These are phyloP conservation scores for Pneumocystis carinii DNA, from an alignment of 1,139 yeast genomes.

Conservation along the genomic window DNA sequence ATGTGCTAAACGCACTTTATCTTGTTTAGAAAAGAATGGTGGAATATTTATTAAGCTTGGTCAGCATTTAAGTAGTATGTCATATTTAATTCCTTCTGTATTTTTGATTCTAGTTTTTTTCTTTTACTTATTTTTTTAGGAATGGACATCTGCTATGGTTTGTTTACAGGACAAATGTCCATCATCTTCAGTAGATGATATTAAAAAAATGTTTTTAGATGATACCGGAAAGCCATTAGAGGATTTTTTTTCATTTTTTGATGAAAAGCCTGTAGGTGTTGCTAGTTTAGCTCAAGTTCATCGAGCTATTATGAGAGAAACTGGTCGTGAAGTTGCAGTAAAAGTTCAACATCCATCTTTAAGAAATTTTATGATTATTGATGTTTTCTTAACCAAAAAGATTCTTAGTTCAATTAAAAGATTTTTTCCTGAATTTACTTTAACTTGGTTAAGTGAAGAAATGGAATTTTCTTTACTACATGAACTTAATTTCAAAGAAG, in stretches of 20 bases:
- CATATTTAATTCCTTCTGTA: conserved; percentile 60
- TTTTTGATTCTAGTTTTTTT: background rate
- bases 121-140: conserved; percentile 21
- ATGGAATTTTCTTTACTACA: conserved; percentile 70
- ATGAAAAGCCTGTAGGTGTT: conserved; percentile 71
- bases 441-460: conserved; percentile 89
- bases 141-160: conserved; percentile 92
- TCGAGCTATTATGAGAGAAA: conserved; percentile 44
- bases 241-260: conserved; percentile 56
- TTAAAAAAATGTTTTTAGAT: conserved; percentile 44
- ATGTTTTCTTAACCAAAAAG: conserved; percentile 57
- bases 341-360: conserved; percentile 88
- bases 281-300: conserved; percentile 97
- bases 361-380: conserved; percentile 78
- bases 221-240: conserved; percentile 48
- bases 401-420: conserved; percentile 63
- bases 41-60: conserved; percentile 90
- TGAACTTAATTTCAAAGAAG: conserved; percentile 76
- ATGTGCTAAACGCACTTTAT: conserved; percentile 67
- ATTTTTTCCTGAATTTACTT: conserved; percentile 83
- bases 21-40: conserved; percentile 71
- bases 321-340: conserved; percentile 72
- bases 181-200: conserved; percentile 52
- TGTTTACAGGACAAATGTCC: conserved; percentile 92
- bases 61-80: conserved; percentile 83